Conservation (phyloP, 768 basidiomycete genomes). For the Lenzites betulinus region DNA sequence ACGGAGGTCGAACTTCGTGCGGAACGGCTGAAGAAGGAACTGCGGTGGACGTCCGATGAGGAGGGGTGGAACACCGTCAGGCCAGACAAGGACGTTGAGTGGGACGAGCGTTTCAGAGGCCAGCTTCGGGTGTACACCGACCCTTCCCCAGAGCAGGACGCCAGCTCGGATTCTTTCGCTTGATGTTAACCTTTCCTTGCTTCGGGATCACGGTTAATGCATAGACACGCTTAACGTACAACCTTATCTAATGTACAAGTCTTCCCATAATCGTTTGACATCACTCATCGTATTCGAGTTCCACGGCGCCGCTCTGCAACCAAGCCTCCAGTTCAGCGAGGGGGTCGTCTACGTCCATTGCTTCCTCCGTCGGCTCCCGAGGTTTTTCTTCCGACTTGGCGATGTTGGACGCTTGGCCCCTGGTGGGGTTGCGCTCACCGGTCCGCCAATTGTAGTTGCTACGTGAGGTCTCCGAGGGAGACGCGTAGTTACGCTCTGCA, state of each 20-base stretch:
- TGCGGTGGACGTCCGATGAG: slow-evolving; percentile 79
- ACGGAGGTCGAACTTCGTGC: slow-evolving; percentile 88
- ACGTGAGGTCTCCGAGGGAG: not conserved
- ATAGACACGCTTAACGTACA: slow-evolving; percentile 14
- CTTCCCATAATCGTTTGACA: not conserved
- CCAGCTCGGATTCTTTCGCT: slow-evolving; percentile 2
- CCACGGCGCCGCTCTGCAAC: slow-evolving; percentile 65
- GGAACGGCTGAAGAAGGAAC: slow-evolving; percentile 88
- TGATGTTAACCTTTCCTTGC: not conserved
- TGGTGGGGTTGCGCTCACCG: too few relatives aligned
- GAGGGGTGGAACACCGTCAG: slow-evolving; percentile 79
- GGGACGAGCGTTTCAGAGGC: slow-evolving; percentile 74
- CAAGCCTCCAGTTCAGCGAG: slow-evolving; percentile 70
- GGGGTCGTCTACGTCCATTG: slow-evolving; percentile 41
- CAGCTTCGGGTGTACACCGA: slow-evolving; percentile 62
- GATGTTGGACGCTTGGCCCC: not conserved
- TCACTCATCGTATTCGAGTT: slow-evolving; percentile 39
- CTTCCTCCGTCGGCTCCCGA: not conserved
- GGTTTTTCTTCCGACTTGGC: too few relatives aligned
- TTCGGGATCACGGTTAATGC: slow-evolving; percentile 9
- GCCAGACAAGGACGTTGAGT: slow-evolving; percentile 61
- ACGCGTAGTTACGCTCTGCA: not conserved
- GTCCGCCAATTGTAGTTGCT: too few relatives aligned
- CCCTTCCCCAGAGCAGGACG: slow-evolving; percentile 23
- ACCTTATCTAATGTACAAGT: slow-evolving; percentile 6